phyloP scores from a whole-genome alignment of 2,329 filamentous ascomycete species.

The Botryotinia narcissicola region DNA sequence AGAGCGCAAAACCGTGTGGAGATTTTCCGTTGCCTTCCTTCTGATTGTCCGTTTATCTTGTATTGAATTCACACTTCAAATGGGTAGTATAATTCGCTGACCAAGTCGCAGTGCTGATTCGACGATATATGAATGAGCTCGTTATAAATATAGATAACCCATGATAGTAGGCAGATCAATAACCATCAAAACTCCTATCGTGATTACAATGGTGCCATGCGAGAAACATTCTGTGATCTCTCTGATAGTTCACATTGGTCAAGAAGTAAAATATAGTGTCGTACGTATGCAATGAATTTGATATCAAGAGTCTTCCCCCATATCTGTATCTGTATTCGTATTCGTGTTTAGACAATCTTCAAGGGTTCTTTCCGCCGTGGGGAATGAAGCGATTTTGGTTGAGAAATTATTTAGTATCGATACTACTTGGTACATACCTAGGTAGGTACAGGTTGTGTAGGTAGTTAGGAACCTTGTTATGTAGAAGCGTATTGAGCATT shows the following conservation, averaged over 20 bases:
- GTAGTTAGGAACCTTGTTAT: too few relatives aligned
- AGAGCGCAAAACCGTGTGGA: constrained; percentile 96
- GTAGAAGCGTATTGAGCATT: too few relatives aligned
- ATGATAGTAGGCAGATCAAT: background rate
- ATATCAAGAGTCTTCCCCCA: background rate
- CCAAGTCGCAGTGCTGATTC: background rate
- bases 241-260: background rate
- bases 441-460: too few relatives aligned
- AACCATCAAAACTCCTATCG: too few relatives aligned
- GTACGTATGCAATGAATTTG: background rate
- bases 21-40: constrained; percentile 99
- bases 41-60: constrained; percentile 58
- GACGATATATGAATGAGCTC: background rate
- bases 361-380: background rate
- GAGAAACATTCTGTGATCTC: background rate
- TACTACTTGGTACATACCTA: too few relatives aligned
- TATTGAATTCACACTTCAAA: background rate
- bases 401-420: background rate
- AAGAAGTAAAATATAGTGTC: background rate
- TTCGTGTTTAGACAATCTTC: background rate
- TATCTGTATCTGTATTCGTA: background rate
- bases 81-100: background rate
- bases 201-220: background rate
- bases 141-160: background rate
- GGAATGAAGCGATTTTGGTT: background rate